These are phyloP conservation scores for Candida frijolesensis DNA, from an alignment of 1,139 yeast genomes.

Conservation along the genomic window DNA sequence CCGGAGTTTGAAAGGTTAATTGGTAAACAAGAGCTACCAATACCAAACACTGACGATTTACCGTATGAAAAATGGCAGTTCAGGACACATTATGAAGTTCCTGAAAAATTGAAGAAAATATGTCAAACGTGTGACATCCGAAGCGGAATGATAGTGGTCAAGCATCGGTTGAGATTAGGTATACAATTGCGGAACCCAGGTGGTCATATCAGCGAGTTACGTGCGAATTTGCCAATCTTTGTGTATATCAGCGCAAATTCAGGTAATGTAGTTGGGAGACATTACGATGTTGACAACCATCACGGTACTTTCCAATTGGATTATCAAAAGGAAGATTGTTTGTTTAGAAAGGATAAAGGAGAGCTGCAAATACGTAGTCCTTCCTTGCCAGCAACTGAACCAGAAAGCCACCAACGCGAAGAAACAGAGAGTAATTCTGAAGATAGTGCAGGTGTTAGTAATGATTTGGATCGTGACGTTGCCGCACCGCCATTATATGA, in stretches of 20 bases:
- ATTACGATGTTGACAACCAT: constrained; percentile 52
- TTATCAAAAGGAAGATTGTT: constrained; percentile 34
- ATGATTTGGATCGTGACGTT: constrained; percentile 33
- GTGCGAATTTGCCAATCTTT: constrained; percentile 67
- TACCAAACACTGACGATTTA: constrained; percentile 30
- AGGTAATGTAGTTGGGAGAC: constrained; percentile 54
- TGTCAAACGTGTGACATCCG: constrained; percentile 61
- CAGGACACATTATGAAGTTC: constrained; percentile 50
- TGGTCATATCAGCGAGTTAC: constrained; percentile 67
- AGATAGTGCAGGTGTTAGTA: constrained; percentile 7
- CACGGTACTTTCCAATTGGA: constrained; percentile 48
- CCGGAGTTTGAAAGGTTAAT: constrained; percentile 47
- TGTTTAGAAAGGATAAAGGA: constrained; percentile 31
- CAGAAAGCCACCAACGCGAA: constrained; percentile 18
- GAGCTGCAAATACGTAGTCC: constrained; percentile 17
- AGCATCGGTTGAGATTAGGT: constrained; percentile 61
- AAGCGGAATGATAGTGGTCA: constrained; percentile 52
- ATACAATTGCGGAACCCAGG: constrained; percentile 59
- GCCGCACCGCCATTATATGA: constrained; percentile 48
- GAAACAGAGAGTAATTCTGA: constrained; percentile 17
- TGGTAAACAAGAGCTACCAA: constrained; percentile 30
- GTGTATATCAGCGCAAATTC: constrained; percentile 57
- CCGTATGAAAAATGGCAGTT: constrained; percentile 54
- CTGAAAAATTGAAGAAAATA: constrained; percentile 51
- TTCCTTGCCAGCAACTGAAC: constrained; percentile 14